Percentiles rank a stretch among this genome's conserved stretches.
Evolutionary conservation across 1,139 yeast genomes (phyloP).

Genomic region (Debaryomyces nepalensis): DNA sequence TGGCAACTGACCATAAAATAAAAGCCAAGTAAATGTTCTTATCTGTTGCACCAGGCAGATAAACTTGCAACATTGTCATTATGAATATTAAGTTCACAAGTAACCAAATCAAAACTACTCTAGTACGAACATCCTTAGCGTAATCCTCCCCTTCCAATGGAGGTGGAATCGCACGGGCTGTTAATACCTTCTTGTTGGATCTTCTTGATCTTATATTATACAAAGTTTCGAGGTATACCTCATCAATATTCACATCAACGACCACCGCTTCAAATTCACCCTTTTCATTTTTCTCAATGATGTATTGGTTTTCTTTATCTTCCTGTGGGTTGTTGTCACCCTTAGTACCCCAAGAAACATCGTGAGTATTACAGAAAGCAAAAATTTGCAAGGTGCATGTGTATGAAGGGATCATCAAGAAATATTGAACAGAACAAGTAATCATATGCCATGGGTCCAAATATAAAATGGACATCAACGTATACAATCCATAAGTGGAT

Average conservation of each 20-base stretch:
- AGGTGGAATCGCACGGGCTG: constrained; percentile 47
- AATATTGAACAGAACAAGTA: constrained; percentile 84
- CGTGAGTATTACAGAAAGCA: constrained; percentile 95
- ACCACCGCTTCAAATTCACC: constrained; percentile 88
- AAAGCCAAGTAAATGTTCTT: constrained; percentile 76
- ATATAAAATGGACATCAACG: constrained; percentile 76
- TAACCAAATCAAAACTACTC: constrained; percentile 94
- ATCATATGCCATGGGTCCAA: constrained; percentile 95
- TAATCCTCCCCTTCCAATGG: constrained; percentile 77
- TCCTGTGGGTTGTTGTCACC: constrained; percentile 81
- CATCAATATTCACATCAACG: constrained; percentile 89
- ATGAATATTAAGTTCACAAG: constrained; percentile 76
- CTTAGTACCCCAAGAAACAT: constrained; percentile 97
- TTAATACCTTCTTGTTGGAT: constrained; percentile 56
- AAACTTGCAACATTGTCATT: constrained; percentile 86
- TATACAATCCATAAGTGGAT: constrained; percentile 92
- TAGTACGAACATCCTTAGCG: constrained; percentile 90
- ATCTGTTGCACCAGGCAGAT: constrained; percentile 60
- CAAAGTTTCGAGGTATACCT: constrained; percentile 78
- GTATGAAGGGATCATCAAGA: constrained; percentile 86
- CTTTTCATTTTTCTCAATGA: constrained; percentile 50
- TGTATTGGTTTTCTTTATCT: constrained; percentile 47
- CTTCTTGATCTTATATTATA: constrained; percentile 77
- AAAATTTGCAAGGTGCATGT: constrained; percentile 90
- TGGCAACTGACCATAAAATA: constrained; percentile 90